phyloP scores from a whole-genome alignment of 2,329 filamentous ascomycete species.

The Massarina eburnea region DNA sequence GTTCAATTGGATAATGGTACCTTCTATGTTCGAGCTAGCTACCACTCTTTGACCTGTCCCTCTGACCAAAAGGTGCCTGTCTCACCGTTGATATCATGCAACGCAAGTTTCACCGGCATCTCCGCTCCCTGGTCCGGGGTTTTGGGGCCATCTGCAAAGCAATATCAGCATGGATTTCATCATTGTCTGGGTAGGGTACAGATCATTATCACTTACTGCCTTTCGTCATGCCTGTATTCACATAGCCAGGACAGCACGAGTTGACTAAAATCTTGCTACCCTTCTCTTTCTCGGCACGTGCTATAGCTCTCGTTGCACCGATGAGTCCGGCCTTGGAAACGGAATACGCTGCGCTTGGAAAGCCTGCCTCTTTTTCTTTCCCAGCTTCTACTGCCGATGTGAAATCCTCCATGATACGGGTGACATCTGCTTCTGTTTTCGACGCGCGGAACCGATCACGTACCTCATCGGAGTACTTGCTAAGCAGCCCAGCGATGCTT shows the following conservation, averaged over 20 bases:
- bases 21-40: too few relatives aligned
- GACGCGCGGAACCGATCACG: slow-evolving; percentile 46
- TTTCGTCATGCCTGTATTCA: slow-evolving; percentile 52
- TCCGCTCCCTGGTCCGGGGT: slow-evolving; percentile 49
- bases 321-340: slow-evolving; percentile 51
- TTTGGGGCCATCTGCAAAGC: slow-evolving; percentile 38
- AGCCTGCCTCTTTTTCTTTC: slow-evolving; percentile 51
- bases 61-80: slow-evolving; percentile 47
- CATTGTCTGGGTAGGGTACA: too few relatives aligned
- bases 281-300: slow-evolving; percentile 33
- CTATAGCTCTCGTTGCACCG: slow-evolving; percentile 45
- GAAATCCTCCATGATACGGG: slow-evolving; percentile 54
- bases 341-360: slow-evolving; percentile 49
- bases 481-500: slow-evolving; percentile 48
- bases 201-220: slow-evolving; percentile 32
- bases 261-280: slow-evolving; percentile 43
- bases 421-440: slow-evolving; percentile 48
- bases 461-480: slow-evolving; percentile 50
- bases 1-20: too few relatives aligned
- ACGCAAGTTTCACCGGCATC: slow-evolving; percentile 48
- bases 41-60: too few relatives aligned
- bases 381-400: slow-evolving; percentile 49
- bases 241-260: slow-evolving; percentile 48
- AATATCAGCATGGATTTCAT: slow-evolving; percentile 45
- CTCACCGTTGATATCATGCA: slow-evolving; percentile 42